Evolutionary conservation across 2,329 filamentous ascomycete species (phyloP).

Genomic region (Leptographium wingfieldii): DNA sequence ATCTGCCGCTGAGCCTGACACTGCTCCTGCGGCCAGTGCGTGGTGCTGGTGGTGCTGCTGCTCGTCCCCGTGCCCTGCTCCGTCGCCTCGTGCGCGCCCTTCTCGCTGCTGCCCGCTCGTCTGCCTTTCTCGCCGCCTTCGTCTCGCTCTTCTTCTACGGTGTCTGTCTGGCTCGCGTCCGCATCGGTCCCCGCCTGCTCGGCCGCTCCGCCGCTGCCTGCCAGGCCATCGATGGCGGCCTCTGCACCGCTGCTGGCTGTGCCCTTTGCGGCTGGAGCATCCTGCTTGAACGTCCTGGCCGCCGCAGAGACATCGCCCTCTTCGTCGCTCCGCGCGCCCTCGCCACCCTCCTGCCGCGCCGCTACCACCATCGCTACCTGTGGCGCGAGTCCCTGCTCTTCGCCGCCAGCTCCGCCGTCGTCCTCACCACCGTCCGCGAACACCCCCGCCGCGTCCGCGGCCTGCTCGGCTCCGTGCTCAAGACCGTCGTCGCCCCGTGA

Average conservation of each 20-base stretch:
- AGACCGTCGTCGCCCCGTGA: constrained; percentile 28
- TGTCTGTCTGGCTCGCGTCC: constrained; percentile 64
- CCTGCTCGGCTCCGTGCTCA: constrained; percentile 50
- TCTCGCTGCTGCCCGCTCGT: constrained; percentile 53
- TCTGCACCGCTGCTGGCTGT: constrained; percentile 63
- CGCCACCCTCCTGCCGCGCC: constrained; percentile 59
- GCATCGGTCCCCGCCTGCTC: constrained; percentile 57
- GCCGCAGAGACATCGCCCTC: constrained; percentile 62
- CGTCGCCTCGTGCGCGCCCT: constrained; percentile 27
- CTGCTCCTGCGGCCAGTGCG: constrained; percentile 24
- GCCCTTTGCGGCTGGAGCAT: constrained; percentile 72
- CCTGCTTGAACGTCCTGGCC: constrained; percentile 51
- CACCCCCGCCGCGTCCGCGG: constrained; percentile 52
- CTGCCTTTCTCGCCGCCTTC: constrained; percentile 65
- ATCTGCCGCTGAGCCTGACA: constrained; percentile 60
- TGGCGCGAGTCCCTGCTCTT: constrained; percentile 57
- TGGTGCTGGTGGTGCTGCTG: background rate
- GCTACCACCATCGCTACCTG: constrained; percentile 49
- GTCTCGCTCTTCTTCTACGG: constrained; percentile 75
- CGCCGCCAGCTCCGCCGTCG: constrained; percentile 52
- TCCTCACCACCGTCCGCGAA: constrained; percentile 56
- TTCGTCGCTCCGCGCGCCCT: constrained; percentile 72
- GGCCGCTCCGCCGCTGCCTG: constrained; percentile 34
- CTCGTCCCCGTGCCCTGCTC: constrained; percentile 13
- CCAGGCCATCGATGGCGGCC: constrained; percentile 44